Base-by-base conservation (phyloP, 768 basidiomycete genomes). In the Trametes punicea region DNA sequence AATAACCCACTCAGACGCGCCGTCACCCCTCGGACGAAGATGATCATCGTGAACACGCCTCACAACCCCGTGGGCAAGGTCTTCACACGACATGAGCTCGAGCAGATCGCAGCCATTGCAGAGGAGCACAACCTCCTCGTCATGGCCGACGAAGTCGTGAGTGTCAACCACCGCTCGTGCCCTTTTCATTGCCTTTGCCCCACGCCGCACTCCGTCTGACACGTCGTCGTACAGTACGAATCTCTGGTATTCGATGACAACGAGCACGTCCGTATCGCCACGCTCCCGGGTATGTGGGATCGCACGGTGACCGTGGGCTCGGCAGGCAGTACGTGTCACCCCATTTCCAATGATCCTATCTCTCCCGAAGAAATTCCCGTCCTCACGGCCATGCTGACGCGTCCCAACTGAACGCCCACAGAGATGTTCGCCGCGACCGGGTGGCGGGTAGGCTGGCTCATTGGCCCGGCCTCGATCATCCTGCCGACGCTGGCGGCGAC, bases 21-120 rank as follows among this genome's bases (percentile, higher is more conserved):
- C 10, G 80, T 98, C 67, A 93, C 93, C 4, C 81, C 91, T 10
- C 85, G 87, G 47, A 88, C 94, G 6, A 99, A 98, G 71, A 90
- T 94, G 72, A 92, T 98, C 60, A 90, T 97, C 62, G 77, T 97
- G 63, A 98, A 97, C 71, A 98, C 96, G 2, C 93, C 95, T 6
- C 95, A 98, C 72, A 98, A 98, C 71, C 97, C 97, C 21, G 82
- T 98, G n/a, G 97, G 97, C 45, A 99, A 99, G 72, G 93, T 98
- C 31, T 98, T 97, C 70, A 88, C 85, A 6, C 80, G 79, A 54
- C 67, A 79, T 45, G 97, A 99, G 70, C 80, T 99, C 2, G 84
- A 90, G 61, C 75, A 80, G 49, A 93, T 99, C 54, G 95, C 95
- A 27, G 81, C 78, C 48, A 72, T 99, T 21, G 94, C 95, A 3